Evolutionary conservation across 1,139 yeast species (phyloP), one percentile per base, ranked within the genome.

Genomic region (Yamadazyma atmosphaerica): DNA sequence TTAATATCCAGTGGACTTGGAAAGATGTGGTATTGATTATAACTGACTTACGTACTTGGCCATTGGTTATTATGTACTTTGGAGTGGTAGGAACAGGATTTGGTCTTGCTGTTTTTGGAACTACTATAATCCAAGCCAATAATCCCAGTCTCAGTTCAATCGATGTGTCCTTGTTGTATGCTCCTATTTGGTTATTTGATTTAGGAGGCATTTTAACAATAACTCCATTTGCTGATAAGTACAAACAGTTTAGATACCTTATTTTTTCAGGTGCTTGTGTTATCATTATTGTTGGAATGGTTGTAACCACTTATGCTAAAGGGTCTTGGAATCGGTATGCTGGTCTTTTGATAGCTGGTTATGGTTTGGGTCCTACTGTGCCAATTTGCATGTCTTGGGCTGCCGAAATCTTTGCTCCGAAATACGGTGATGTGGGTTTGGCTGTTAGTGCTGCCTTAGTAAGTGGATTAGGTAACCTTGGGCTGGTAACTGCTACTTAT

Each of bases 51-150:
- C 72, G 94, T 48, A 70, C 84, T 33, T 86, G 92, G 92, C 94
- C 95, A 1, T 62, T 87, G 43, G 69, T 86, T 35, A 70, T 87
- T 64, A 87, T 87, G 96, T 87, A 87, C 61, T 88, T 87, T 61
- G 96, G 96, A 7, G 95, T 85, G 12, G 96, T 87, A 14, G 96
- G 96, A 33, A 81, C 88, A 13, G 96, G 96, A 1, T 82, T 76
- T 55, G 96, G 95, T 13, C 68, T 87, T 40, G 89, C 90, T 15
- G 92, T 84, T 14, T 87, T 84, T 62, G 96, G 92, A 2, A 82
- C 95, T 4, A 81, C 94, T n/a, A 81, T 87, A 47, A 83, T 87
- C 50, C 63, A 74, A 37, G 76, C 76, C 8, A 80, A 82, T 49
- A 79, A 84, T 57, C 83, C 92, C 2, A 50, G 55, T 10, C 71